phyloP scores from a whole-genome alignment of 2,329 filamentous ascomycete genomes.

The Akanthomyces muscarius region DNA sequence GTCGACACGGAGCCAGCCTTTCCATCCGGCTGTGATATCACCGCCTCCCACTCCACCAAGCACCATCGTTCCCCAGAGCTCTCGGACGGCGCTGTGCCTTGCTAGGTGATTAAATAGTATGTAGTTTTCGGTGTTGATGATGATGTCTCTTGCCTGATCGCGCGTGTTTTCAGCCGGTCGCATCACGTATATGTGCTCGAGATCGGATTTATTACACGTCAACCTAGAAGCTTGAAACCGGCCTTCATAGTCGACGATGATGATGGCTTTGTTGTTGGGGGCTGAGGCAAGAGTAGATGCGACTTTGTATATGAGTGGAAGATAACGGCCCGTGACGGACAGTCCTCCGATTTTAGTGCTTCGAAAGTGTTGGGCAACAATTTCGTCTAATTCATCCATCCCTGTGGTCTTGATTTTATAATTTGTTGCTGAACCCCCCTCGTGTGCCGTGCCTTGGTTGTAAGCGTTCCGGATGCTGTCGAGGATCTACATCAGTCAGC shows the following conservation, averaged over 20 bases:
- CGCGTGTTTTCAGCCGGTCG: conserved; percentile 32
- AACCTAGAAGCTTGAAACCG: conserved; percentile 52
- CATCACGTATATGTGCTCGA: conserved; percentile 50
- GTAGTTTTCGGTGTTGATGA: conserved; percentile 40
- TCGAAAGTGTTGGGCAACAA: conserved; percentile 45
- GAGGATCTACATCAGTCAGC: neutral
- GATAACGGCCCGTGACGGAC: conserved; percentile 48
- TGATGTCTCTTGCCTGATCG: conserved; percentile 31
- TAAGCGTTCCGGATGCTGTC: neutral
- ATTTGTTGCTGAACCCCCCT: neutral
- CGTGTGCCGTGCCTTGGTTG: neutral
- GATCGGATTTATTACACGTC: conserved; percentile 33
- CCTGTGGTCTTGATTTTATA: conserved; percentile 31
- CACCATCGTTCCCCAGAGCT: conserved; percentile 58
- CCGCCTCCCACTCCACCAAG: conserved; percentile 40
- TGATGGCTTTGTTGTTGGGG: conserved; percentile 45
- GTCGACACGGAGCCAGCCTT: conserved; percentile 52
- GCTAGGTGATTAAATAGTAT: conserved; percentile 46
- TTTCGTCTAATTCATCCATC: conserved; percentile 43
- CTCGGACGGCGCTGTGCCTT: conserved; percentile 41
- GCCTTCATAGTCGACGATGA: conserved; percentile 52
- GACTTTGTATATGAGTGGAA: conserved; percentile 54
- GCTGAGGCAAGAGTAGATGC: conserved; percentile 47
- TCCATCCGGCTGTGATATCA: conserved; percentile 33
- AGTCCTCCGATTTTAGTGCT: conserved; percentile 45